Conservation (phyloP, 23 red algal genomes). For the Chondrus crispus region DNA sequence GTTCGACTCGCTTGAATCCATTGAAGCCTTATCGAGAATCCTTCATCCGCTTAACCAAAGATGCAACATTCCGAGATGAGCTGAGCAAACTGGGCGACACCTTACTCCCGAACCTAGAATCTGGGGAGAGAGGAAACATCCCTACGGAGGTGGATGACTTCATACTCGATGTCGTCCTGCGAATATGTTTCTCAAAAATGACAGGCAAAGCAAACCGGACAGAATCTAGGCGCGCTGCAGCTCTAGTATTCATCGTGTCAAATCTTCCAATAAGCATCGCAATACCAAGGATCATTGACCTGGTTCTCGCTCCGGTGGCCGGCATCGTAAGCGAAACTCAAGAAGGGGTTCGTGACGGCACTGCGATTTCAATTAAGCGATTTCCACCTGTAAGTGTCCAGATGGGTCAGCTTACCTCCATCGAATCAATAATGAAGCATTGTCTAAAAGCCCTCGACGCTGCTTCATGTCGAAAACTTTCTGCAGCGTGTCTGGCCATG, state of each 20-base stretch:
- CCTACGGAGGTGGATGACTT: neutral
- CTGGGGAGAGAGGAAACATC: neutral
- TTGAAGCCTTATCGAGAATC: slow-evolving; percentile 62
- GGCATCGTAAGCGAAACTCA: neutral
- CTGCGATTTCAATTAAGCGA: neutral
- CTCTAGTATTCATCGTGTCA: slow-evolving; percentile 32
- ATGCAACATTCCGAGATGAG: slow-evolving; percentile 68
- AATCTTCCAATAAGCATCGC: slow-evolving; percentile 41
- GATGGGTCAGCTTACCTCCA: slow-evolving; percentile 17
- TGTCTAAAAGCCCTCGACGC: slow-evolving; percentile 18
- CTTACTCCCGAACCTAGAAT: neutral
- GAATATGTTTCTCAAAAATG: slow-evolving; percentile 72
- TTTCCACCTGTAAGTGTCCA: slow-evolving; percentile 18
- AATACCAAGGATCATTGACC: slow-evolving; percentile 43
- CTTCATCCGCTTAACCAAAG: slow-evolving; percentile 37
- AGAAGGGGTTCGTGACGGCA: neutral
- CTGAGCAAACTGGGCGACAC: slow-evolving; percentile 26
- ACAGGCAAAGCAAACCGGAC: slow-evolving; percentile 23
- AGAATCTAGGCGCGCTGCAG: slow-evolving; percentile 34
- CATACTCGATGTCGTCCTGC: slow-evolving; percentile 49
- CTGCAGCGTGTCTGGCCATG: neutral
- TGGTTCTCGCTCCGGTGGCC: slow-evolving; percentile 20
- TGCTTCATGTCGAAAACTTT: neutral
- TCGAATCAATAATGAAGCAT: slow-evolving; percentile 50
- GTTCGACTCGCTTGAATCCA: slow-evolving; percentile 10